Percentiles rank a stretch among this genome's conserved stretches.
Conservation (phyloP, 208 protist genomes). For the Wallacemonas sp. region DNA sequence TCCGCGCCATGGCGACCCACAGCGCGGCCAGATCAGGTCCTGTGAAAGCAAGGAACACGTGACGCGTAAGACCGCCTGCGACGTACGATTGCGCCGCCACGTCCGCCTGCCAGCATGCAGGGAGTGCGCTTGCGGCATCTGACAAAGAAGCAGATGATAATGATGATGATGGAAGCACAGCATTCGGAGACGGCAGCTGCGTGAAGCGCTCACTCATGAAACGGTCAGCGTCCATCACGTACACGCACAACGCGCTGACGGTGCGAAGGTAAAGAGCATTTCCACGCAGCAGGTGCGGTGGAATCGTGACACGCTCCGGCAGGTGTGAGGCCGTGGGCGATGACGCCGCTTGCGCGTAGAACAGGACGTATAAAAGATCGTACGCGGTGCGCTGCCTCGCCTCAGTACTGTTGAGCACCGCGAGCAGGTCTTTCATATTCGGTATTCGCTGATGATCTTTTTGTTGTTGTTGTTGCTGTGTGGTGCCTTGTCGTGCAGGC, state of each 20-base stretch:
- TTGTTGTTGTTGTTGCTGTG: no score
- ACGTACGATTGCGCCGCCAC: conserved; percentile 16
- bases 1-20: conserved; percentile 22
- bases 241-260: conserved; percentile 21
- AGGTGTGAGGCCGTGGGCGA: neutral
- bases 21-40: conserved; percentile 20
- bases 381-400: conserved; percentile 46
- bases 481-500: no score
- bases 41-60: conserved; percentile 22
- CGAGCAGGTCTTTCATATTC: conserved; percentile 29
- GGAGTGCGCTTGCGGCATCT: no score
- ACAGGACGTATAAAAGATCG: conserved; percentile 42
- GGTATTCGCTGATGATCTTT: no score
- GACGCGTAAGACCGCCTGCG: conserved; percentile 32
- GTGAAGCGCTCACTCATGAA: conserved; percentile 38
- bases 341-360: conserved; percentile 26
- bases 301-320: neutral
- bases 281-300: neutral
- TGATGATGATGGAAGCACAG: neutral
- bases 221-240: conserved; percentile 38
- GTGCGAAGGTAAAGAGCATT: conserved; percentile 4
- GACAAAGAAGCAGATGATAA: no score
- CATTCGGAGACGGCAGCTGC: neutral
- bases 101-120: neutral
- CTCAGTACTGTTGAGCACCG: conserved; percentile 36